Evolutionary conservation across 352 stramenopile species (phyloP).

Genomic region (Hyaloperonospora brassicae): DNA sequence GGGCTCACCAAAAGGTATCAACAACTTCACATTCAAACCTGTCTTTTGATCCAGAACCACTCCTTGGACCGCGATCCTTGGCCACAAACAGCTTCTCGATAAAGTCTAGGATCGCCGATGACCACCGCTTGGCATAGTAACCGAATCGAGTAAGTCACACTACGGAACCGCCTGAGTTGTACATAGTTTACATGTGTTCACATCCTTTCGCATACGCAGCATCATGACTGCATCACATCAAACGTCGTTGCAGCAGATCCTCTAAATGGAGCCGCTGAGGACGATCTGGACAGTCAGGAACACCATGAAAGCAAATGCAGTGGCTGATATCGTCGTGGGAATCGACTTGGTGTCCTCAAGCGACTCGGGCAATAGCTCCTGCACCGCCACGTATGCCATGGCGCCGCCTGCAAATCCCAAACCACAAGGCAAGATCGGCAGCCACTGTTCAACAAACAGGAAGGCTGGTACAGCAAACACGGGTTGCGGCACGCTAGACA

Average conservation of each 20-base stretch:
- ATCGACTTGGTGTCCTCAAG: slow-evolving; percentile 81
- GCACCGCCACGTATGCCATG: slow-evolving; percentile 94
- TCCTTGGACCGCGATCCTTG: no score
- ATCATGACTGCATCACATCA: background rate
- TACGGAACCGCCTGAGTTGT: background rate
- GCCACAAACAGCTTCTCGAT: no score
- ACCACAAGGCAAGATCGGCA: slow-evolving; percentile 91
- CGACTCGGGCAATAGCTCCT: slow-evolving; percentile 74
- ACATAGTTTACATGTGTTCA: slow-evolving; percentile 22
- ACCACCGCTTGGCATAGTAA: no score
- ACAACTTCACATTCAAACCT: no score
- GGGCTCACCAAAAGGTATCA: no score
- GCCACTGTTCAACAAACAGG: slow-evolving; percentile 87
- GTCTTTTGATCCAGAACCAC: no score
- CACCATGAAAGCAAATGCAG: slow-evolving; percentile 66
- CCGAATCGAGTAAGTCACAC: no score
- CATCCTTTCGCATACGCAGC: background rate
- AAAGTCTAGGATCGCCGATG: no score
- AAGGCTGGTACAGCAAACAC: slow-evolving; percentile 97
- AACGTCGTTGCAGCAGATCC: background rate
- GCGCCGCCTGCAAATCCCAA: slow-evolving; percentile 95
- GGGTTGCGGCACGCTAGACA: slow-evolving; percentile 90
- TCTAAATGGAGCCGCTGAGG: slow-evolving; percentile 49
- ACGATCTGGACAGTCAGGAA: slow-evolving; percentile 80
- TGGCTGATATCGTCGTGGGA: slow-evolving; percentile 54